Conservation (phyloP, 192 early-diverging fungal species). For the Entomortierella lignicola region DNA sequence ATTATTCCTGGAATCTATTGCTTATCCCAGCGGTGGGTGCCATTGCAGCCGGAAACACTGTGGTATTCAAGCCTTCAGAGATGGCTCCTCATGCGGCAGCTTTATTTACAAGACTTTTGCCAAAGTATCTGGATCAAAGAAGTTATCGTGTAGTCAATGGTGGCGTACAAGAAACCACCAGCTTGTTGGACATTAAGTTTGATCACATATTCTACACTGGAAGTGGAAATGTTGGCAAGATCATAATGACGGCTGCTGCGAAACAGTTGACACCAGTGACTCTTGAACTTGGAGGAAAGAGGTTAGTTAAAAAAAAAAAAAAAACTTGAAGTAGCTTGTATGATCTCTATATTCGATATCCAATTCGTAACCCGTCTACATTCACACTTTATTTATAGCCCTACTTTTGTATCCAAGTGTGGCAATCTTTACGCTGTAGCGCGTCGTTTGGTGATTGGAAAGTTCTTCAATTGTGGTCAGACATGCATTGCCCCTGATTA, state of each 20-base stretch:
- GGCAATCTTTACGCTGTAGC: conserved; percentile 72
- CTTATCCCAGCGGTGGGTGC: conserved; percentile 83
- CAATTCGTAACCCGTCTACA: too few relatives aligned
- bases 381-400: too few relatives aligned
- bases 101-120: conserved; percentile 71
- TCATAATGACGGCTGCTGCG: conserved; percentile 86
- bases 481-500: conserved; percentile 86
- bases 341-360: too few relatives aligned
- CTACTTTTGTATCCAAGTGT: conserved; percentile 74
- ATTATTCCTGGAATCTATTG: conserved; percentile 69
- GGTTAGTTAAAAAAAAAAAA: too few relatives aligned
- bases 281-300: conserved; percentile 96
- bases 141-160: conserved; percentile 81
- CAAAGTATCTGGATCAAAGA: conserved; percentile 78
- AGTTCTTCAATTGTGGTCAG: conserved; percentile 91
- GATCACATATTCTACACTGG: conserved; percentile 98
- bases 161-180: conserved; percentile 76
- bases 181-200: conserved; percentile 79
- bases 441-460: conserved; percentile 83
- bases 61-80: conserved; percentile 90
- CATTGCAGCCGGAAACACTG: conserved; percentile 91
- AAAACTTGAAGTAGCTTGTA: too few relatives aligned
- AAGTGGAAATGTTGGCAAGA: conserved; percentile 79
- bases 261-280: conserved; percentile 89
- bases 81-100: conserved; percentile 71